Evolutionary conservation across 1,284 basidiomycete genomes (phyloP).

Genomic region (Melanopsichium pennsylvanicum): DNA sequence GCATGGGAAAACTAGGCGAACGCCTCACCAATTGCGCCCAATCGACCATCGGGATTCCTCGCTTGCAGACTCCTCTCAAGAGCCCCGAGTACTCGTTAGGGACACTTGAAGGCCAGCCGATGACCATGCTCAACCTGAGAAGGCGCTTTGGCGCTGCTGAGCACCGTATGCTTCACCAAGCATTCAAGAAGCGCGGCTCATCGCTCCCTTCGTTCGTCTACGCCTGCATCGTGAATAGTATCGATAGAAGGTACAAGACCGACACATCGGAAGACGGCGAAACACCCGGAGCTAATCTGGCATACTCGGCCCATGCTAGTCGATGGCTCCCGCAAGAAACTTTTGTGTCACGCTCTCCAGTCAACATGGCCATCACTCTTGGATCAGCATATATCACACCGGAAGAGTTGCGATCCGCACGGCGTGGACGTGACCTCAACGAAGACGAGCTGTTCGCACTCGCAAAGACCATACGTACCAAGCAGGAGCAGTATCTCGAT

Average conservation of each 20-base stretch:
- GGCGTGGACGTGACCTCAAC: conserved; percentile 9
- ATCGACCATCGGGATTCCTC: conserved; percentile 24
- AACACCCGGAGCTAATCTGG: conserved; percentile 16
- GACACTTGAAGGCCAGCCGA: not conserved
- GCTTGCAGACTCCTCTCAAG: conserved; percentile 5
- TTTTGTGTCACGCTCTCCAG: conserved; percentile 9
- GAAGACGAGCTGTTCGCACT: conserved; percentile 16
- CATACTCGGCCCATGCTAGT: conserved; percentile 27
- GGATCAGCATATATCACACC: conserved; percentile 17
- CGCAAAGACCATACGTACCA: conserved; percentile 18
- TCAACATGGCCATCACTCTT: conserved; percentile 26
- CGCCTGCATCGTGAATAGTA: conserved; percentile 33
- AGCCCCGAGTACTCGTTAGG: conserved; percentile 7
- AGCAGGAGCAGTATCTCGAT: conserved; percentile 16
- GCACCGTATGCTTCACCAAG: conserved; percentile 8
- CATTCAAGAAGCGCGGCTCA: conserved; percentile 16
- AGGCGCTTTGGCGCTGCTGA: conserved; percentile 2
- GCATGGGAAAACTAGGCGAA: conserved; percentile 15
- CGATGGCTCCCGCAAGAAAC: conserved; percentile 24
- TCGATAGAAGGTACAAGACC: conserved; percentile 18
- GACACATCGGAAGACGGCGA: conserved; percentile 2
- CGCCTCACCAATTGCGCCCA: conserved; percentile 8
- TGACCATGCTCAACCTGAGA: conserved; percentile 29
- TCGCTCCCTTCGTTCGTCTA: conserved; percentile 21
- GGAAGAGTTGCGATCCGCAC: conserved; percentile 13